Evolutionary conservation across 1,139 yeast species (phyloP).

Genomic region (Yamadazyma triangularis): DNA sequence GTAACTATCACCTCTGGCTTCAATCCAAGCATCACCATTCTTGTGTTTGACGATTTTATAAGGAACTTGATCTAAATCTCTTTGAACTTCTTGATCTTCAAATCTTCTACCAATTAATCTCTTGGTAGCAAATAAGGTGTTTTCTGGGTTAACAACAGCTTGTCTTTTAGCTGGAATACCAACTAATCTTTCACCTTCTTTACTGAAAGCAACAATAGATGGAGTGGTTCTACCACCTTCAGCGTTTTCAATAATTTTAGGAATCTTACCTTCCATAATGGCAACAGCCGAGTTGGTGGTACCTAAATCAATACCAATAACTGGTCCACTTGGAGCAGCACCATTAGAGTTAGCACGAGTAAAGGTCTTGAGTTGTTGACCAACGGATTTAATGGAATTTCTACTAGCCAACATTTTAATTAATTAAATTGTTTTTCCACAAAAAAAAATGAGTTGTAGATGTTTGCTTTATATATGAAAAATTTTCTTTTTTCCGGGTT

Average conservation of each 20-base stretch:
- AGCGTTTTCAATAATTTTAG: constrained; percentile 94
- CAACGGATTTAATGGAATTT: constrained; percentile 37
- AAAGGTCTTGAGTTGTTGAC: constrained; percentile 41
- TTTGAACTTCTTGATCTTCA: constrained; percentile 94
- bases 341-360: constrained; percentile 53
- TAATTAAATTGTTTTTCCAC: too few relatives aligned
- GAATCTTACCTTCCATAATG: constrained; percentile 81
- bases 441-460: too few relatives aligned
- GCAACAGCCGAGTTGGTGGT: constrained; percentile 99
- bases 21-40: constrained; percentile 99
- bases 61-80: constrained; percentile 94
- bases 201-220: constrained; percentile 96
- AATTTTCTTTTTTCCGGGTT: neutral
- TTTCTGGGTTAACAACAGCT: constrained; percentile 97
- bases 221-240: constrained; percentile 99
- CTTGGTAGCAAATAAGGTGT: constrained; percentile 96
- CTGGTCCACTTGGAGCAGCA: constrained; percentile 64
- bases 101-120: constrained; percentile 98
- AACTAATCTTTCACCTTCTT: constrained; percentile 83
- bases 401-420: constrained; percentile 45
- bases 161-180: constrained; percentile 99
- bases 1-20: constrained; percentile 90
- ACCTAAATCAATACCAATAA: constrained; percentile 98
- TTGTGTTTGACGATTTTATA: constrained; percentile 94
- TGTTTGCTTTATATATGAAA: neutral